Percentiles rank a stretch among this genome's conserved stretches.
Evolutionary conservation across 1,284 basidiomycete species (phyloP).

Genomic region (Apiotrichum veenhuisii): DNA sequence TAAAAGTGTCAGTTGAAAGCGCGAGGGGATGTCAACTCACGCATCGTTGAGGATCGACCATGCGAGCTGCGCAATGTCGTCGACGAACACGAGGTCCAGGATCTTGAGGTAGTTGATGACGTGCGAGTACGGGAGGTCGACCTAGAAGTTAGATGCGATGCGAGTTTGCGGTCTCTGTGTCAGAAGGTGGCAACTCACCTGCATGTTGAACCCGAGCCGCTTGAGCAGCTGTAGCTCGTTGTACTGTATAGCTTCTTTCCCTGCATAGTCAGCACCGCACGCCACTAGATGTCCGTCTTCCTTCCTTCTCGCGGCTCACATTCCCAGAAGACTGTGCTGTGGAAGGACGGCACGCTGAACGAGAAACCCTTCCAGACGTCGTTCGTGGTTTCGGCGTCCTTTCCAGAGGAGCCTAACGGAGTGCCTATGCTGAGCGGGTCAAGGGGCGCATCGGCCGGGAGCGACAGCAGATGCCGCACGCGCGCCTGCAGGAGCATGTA

Average conservation of each 20-base stretch:
- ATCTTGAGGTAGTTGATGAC: slow-evolving; percentile 93
- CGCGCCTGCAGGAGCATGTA: slow-evolving; percentile 68
- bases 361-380: slow-evolving; percentile 38
- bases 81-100: slow-evolving; percentile 65
- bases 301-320: too few species aligned
- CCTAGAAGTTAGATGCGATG: slow-evolving; percentile 50
- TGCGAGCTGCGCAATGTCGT: slow-evolving; percentile 67
- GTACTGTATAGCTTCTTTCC: slow-evolving; percentile 68
- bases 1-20: slow-evolving; percentile 47
- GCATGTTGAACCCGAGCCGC: slow-evolving; percentile 80
- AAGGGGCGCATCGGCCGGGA: slow-evolving; percentile 25
- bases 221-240: slow-evolving; percentile 98
- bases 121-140: slow-evolving; percentile 87
- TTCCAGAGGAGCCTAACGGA: neutral
- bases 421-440: neutral
- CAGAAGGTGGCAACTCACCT: slow-evolving; percentile 57
- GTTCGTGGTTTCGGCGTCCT: slow-evolving; percentile 2
- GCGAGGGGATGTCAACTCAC: slow-evolving; percentile 54
- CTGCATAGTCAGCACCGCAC: slow-evolving; percentile 8
- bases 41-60: slow-evolving; percentile 92
- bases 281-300: too few species aligned
- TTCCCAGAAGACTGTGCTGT: slow-evolving; percentile 47
- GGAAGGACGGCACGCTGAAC: slow-evolving; percentile 40
- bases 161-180: too few species aligned
- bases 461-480: slow-evolving; percentile 37